Evolutionary conservation across 139 green algal species (phyloP), one percentile per base, ranked within the genome.

Genomic region (Picocystis salinarum): DNA sequence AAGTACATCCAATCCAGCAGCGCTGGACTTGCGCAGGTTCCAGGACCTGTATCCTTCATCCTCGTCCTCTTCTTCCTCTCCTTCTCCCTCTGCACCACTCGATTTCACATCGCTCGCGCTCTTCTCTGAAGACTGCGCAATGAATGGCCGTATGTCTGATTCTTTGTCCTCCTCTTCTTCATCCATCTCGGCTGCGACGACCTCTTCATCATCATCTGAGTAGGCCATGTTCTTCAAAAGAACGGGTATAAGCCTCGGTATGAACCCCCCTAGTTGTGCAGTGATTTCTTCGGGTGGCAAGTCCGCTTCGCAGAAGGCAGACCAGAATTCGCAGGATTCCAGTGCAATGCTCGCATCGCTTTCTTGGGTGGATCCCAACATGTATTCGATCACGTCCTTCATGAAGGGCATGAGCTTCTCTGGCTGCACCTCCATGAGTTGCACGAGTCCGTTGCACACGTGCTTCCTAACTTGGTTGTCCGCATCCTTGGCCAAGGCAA

Each of bases 241-340:
- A 40, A 95, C 60, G 1, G 82, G 76, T 7, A 96, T 66, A 15
- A 97, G 66, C 18, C 66, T 58, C 5, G 66, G 57, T 42, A 95
- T 61, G 34, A 73, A 76, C 20, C 79, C 79, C 13, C 61, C 57
- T 28, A 97, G 64, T 46, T 74, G 36, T 12, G 55, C 57, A n/a
- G n/a, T n/a, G n/a, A n/a, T n/a, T n/a, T n/a, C n/a, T n/a, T n/a
- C n/a, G 0, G 64, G 59, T 36, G 74, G 73, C 28, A 81, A 20
- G 23, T 70, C 46, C 6, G 56, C 52, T 22, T 92, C 81, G 49
- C 67, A 74, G 44, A 80, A 85, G 6, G 69, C 65, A 13, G 59
- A 69, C 86, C 86, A 97, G 53, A 96, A 96, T 60, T 95, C 87
- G 48, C 69, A 89, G n/a, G 70, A 64, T 60, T 94, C 86, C 15